Percentiles rank a stretch among this genome's conserved stretches.
phyloP scores from a whole-genome alignment of 768 basidiomycete genomes.

The Gymnopilus junonius region DNA sequence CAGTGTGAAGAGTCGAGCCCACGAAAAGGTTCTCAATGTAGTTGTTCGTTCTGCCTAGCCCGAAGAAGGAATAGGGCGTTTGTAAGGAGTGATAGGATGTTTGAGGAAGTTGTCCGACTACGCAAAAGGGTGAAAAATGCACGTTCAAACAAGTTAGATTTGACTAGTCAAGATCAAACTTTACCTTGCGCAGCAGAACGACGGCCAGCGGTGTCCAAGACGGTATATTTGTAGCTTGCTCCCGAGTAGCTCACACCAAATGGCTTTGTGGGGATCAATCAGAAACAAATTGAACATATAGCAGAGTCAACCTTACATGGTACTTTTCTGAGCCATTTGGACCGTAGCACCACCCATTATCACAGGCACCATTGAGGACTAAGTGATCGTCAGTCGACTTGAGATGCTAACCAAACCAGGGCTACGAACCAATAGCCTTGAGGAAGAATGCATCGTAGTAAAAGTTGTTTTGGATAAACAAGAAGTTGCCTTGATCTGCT shows the following conservation, averaged over 20 bases:
- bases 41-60: constrained; percentile 97
- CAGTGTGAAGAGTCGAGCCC: constrained; percentile 79
- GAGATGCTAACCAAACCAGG: neutral
- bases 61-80: constrained; percentile 95
- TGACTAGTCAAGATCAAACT: constrained; percentile 12
- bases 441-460: constrained; percentile 99
- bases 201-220: constrained; percentile 86
- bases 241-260: constrained; percentile 95
- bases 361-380: constrained; percentile 95
- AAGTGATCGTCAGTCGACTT: neutral
- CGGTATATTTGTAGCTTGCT: constrained; percentile 96
- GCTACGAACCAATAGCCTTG: constrained; percentile 83
- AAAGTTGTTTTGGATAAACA: constrained; percentile 95
- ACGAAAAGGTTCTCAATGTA: constrained; percentile 99
- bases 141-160: constrained; percentile 1
- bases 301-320: constrained; percentile 56
- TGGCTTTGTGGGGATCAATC: constrained; percentile 53
- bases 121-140: too few relatives aligned
- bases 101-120: constrained; percentile 92
- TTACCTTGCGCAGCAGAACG: constrained; percentile 90
- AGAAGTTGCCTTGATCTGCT: constrained; percentile 60
- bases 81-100: constrained; percentile 90
- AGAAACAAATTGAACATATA: neutral
- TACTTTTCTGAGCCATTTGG: constrained; percentile 66
- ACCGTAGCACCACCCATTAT: constrained; percentile 75